These are phyloP conservation scores for Manihot esculenta DNA, from an alignment of 441 rosid genomes.

Conservation along the genomic window DNA sequence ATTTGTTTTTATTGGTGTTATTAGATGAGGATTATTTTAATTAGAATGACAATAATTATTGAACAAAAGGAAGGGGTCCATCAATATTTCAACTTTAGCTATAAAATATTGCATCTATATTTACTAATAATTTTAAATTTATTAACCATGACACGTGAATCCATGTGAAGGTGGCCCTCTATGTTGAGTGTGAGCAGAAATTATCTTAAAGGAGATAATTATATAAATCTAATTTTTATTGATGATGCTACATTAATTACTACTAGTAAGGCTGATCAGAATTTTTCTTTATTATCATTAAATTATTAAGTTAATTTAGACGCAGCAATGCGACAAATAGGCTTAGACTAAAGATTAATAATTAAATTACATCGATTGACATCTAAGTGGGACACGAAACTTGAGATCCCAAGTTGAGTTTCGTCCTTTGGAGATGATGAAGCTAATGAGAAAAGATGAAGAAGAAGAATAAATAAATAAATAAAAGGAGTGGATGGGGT, in stretches of 20 bases:
- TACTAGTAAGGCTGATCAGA: not conserved
- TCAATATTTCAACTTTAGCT: conserved; percentile 28
- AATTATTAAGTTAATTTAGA: too few species aligned
- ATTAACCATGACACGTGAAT: conserved; percentile 39
- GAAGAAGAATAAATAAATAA: too few species aligned
- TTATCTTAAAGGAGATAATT: not conserved
- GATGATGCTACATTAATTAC: not conserved
- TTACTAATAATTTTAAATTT: conserved; percentile 16
- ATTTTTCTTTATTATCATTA: not conserved
- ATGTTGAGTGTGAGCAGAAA: conserved; percentile 26
- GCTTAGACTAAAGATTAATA: too few species aligned
- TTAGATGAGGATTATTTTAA: conserved; percentile 2
- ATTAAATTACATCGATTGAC: too few species aligned
- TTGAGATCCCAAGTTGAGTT: conserved; percentile 7
- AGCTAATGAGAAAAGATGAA: not conserved
- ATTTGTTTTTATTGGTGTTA: conserved; percentile 12
- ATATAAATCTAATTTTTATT: not conserved
- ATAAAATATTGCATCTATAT: conserved; percentile 22
- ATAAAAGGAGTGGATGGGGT: conserved; percentile 27
- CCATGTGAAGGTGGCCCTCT: conserved; percentile 56
- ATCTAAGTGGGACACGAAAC: not conserved
- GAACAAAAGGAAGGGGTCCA: conserved; percentile 31
- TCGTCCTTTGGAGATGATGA: conserved; percentile 14
- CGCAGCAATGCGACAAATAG: too few species aligned
- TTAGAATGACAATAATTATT: conserved; percentile 30